A percentile compares a stretch with the other conserved stretches of the same genome.
These are phyloP conservation scores for Tetrapisispora phaffii DNA, from an alignment of 805 yeast genomes.

Conservation along the genomic window DNA sequence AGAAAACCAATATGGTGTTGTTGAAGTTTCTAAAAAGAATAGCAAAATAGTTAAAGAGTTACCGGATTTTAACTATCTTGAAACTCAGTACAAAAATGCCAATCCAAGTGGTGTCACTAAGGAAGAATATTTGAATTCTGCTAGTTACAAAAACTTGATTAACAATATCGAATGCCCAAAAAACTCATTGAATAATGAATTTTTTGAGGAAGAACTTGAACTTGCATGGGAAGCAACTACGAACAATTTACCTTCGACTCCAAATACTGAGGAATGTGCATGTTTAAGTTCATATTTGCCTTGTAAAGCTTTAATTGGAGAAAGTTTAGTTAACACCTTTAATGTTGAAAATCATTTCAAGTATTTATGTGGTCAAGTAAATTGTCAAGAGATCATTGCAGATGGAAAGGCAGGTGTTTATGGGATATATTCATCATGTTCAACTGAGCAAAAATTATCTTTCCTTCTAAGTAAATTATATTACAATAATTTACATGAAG, in stretches of 20 bases:
- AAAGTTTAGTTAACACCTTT: slow-evolving; percentile 23
- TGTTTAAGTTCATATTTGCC: slow-evolving; percentile 46
- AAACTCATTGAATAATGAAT: neutral
- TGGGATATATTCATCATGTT: slow-evolving; percentile 62
- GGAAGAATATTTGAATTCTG: slow-evolving; percentile 22
- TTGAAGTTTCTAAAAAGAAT: slow-evolving; percentile 32
- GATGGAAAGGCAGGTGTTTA: slow-evolving; percentile 52
- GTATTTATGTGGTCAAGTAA: slow-evolving; percentile 45
- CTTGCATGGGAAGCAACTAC: slow-evolving; percentile 49
- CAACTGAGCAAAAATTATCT: slow-evolving; percentile 51
- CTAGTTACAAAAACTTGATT: slow-evolving; percentile 32
- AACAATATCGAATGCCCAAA: slow-evolving; percentile 11
- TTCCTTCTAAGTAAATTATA: slow-evolving; percentile 52
- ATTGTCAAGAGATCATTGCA: slow-evolving; percentile 50
- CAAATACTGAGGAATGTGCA: slow-evolving; percentile 48
- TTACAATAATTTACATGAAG: slow-evolving; percentile 26
- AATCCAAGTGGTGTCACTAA: slow-evolving; percentile 35
- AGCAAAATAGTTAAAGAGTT: slow-evolving; percentile 40
- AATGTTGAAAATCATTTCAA: slow-evolving; percentile 50
- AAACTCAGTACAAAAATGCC: slow-evolving; percentile 40
- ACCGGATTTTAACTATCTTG: slow-evolving; percentile 49
- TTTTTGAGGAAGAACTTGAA: neutral
- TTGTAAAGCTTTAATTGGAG: slow-evolving; percentile 46
- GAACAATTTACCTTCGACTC: slow-evolving; percentile 55
- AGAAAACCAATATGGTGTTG: slow-evolving; percentile 65